These are phyloP conservation scores for Elongisporangium prolatum DNA, from an alignment of 352 stramenopile species.

Conservation along the genomic window DNA sequence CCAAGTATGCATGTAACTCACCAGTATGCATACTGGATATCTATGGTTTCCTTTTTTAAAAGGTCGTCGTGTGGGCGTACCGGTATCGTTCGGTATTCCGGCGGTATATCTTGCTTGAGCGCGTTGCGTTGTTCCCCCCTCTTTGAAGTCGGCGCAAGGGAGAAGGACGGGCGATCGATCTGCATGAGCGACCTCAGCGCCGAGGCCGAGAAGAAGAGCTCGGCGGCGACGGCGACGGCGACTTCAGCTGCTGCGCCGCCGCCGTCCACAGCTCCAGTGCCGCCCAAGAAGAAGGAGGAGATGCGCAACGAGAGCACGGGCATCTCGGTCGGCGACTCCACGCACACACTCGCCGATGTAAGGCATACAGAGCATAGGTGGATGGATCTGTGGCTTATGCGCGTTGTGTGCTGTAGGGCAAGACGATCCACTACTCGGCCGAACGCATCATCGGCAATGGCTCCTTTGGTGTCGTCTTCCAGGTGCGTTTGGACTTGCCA, in stretches of 20 bases:
- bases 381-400: no score
- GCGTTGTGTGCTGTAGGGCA: conserved; percentile 73
- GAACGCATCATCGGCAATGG: conserved; percentile 99
- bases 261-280: conserved; percentile 10
- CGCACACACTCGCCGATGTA: conserved; percentile 79
- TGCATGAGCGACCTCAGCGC: conserved; percentile 22
- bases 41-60: not conserved
- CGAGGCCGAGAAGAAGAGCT: conserved; percentile 13
- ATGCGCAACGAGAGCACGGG: conserved; percentile 84
- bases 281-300: conserved; percentile 65
- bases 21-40: no score
- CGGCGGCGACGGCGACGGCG: conserved; percentile 1
- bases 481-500: conserved; percentile 51
- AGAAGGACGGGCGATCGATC: not conserved
- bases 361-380: no score
- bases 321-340: conserved; percentile 78
- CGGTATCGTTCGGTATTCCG: not conserved
- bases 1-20: not conserved
- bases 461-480: conserved; percentile 99
- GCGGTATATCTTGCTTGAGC: not conserved
- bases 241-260: conserved; percentile 31
- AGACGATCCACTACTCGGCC: conserved; percentile 94
- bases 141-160: not conserved
- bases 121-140: not conserved
- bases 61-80: not conserved